These are phyloP conservation scores for Clathrospora elynae DNA, from an alignment of 2,329 filamentous ascomycete genomes.

Conservation along the genomic window DNA sequence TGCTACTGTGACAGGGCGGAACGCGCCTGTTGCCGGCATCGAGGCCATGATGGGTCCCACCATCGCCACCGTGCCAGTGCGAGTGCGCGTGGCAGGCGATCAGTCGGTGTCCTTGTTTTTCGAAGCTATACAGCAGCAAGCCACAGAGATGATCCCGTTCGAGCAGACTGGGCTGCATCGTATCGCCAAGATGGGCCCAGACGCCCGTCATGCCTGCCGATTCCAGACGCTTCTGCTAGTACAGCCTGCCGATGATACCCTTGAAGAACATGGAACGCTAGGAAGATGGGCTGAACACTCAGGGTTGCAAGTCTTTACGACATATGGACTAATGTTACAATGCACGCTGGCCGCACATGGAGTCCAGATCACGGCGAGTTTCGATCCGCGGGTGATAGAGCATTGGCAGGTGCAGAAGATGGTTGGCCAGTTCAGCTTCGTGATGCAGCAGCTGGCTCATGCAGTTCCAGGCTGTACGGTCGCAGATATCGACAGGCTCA, in stretches of 20 bases:
- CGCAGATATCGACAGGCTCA: background rate
- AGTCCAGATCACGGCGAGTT: constrained; percentile 22
- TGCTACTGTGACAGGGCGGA: constrained; percentile 45
- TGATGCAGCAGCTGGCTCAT: constrained; percentile 17
- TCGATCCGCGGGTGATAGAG: constrained; percentile 20
- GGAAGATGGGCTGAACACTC: constrained; percentile 10
- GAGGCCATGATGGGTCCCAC: constrained; percentile 50
- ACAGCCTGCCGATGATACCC: constrained; percentile 39
- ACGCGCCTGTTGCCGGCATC: constrained; percentile 44
- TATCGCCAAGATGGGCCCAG: constrained; percentile 14
- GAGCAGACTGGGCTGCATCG: constrained; percentile 42
- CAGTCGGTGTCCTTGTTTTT: constrained; percentile 21
- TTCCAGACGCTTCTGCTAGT: constrained; percentile 59
- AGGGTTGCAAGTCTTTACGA: constrained; percentile 13
- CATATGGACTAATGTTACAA: background rate
- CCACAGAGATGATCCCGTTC: constrained; percentile 29
- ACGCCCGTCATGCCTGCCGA: constrained; percentile 36
- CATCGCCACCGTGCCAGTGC: constrained; percentile 48
- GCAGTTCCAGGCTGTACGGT: background rate
- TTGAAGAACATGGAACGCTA: constrained; percentile 2
- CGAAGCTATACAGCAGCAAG: constrained; percentile 16
- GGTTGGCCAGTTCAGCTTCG: constrained; percentile 18
- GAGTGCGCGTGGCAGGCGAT: constrained; percentile 19
- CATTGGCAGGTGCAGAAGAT: constrained; percentile 9
- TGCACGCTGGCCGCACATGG: no score